phyloP scores from a whole-genome alignment of 768 basidiomycete species.

The Hebeloma cylindrosporum region DNA sequence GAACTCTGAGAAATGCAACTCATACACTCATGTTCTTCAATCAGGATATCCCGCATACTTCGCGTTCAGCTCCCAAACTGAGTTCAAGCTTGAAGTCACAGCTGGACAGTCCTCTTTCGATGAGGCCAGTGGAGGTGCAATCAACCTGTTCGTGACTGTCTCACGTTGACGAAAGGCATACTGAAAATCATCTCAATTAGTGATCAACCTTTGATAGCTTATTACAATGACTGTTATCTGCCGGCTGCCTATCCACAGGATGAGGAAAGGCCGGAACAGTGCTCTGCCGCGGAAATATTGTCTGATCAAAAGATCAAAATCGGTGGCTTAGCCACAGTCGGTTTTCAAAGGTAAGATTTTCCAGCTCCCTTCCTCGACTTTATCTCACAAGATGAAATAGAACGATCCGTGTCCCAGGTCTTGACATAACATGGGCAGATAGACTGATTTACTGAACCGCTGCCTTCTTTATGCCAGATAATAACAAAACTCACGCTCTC shows the following conservation, averaged over 20 bases:
- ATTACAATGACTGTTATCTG: background rate
- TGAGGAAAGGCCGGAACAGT: background rate
- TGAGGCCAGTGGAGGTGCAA: background rate
- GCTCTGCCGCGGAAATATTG: background rate
- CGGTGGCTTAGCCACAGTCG: constrained; percentile 5
- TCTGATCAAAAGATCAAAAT: constrained; percentile 2
- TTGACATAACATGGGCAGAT: too few species aligned
- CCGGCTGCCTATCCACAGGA: background rate
- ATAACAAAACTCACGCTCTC: constrained; percentile 17
- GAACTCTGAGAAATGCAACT: background rate
- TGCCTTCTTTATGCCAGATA: background rate
- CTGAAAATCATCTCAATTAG: too few species aligned
- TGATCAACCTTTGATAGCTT: constrained; percentile 2
- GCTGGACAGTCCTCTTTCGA: constrained; percentile 2
- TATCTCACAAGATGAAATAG: background rate
- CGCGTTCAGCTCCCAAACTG: background rate
- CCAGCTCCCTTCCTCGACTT: background rate
- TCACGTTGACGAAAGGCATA: too few species aligned
- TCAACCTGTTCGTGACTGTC: constrained; percentile 7
- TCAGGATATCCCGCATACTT: background rate
- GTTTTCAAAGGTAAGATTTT: constrained; percentile 9
- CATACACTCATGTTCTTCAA: background rate
- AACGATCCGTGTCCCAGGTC: constrained; percentile 4
- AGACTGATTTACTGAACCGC: background rate
- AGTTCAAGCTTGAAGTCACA: background rate